phyloP scores from a whole-genome alignment of 345 rosid genomes.

The Bruguiera gymnorhiza region DNA sequence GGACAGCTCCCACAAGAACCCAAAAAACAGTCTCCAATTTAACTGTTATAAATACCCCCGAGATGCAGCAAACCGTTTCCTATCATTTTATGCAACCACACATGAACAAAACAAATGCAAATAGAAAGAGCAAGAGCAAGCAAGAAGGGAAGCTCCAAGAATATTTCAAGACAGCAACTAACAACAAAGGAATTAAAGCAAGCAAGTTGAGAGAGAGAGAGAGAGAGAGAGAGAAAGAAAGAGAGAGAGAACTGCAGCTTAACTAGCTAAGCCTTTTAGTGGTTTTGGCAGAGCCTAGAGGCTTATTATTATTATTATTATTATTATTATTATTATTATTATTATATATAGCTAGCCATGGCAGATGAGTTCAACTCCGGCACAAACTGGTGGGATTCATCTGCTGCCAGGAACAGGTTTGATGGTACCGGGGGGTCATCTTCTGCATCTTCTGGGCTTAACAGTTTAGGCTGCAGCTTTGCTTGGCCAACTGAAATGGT shows the following conservation, averaged over 20 bases:
- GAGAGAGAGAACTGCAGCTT: background rate
- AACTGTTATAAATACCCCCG: constrained; percentile 21
- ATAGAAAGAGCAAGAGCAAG: background rate
- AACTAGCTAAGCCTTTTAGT: background rate
- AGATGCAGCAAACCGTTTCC: constrained; percentile 38
- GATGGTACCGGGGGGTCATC: constrained; percentile 40
- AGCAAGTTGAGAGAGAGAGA: too few relatives aligned
- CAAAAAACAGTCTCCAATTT: background rate
- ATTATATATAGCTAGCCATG: constrained; percentile 34
- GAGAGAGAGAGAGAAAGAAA: too few relatives aligned
- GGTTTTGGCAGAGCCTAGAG: background rate
- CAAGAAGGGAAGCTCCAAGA: background rate
- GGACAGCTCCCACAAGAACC: constrained; percentile 1
- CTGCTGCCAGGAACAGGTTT: constrained; percentile 35
- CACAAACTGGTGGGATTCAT: constrained; percentile 69
- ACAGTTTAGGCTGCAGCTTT: constrained; percentile 39
- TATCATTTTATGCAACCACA: constrained; percentile 48
- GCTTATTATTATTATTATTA: too few relatives aligned
- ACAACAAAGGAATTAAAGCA: background rate
- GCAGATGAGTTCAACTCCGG: constrained; percentile 55
- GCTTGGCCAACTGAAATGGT: constrained; percentile 55
- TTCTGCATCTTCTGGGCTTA: constrained; percentile 51
- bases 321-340: too few relatives aligned
- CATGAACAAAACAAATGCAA: background rate
- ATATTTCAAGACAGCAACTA: constrained; percentile 1